Base-by-base conservation (phyloP, 371 early-diverging fungal species). In the Mucor plumbeus region DNA sequence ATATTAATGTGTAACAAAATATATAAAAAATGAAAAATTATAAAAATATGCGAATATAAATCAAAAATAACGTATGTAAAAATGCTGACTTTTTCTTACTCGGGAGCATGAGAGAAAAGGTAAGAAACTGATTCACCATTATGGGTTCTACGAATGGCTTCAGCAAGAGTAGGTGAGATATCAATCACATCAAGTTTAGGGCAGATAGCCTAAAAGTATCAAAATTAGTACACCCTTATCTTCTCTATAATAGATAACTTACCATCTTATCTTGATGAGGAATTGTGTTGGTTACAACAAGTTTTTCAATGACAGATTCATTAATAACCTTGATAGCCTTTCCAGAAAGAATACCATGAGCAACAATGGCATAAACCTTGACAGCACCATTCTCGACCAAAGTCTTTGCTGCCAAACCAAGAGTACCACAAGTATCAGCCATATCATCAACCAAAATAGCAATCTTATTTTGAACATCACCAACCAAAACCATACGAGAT, bases 361-460 rank as follows among this genome's bases (percentile, higher is more conserved):
- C 97, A 43, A 99, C 95, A 72, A 97, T 92, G 50, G 99, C 97
- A 69, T 96, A 98, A 7, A 99, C 96, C 65, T 90, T 86, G 14
- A 85, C 76, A 34, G 98, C 98, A 53, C 98, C 97, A 73, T 94
- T 92, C 50, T 95, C 94, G 48, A 92, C 88, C 66, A 99, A 83
- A 3, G 94, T 91, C 75, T 93, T 89, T 67, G 99, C 97, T 1
- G 99, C 99, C 69, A 93, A 79, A 13, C 92, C 94, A 41, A 98
- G 86, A 9, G 99, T 98, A 58, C 95, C 95, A 75, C 97, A 98
- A 17, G 98, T 99, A 78, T 98, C 98, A 13, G 97, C 98, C 94
- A 98, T 98, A 78, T 98, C 99, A 81, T 98, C 99, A 14, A 99
- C 95, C 59, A 98, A 79, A 68, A 99, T 95, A 41, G 95, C 96